Percentiles rank a stretch among this genome's conserved stretches.
Conservation (phyloP, 768 basidiomycete species). For the Termitomyces sp. region DNA sequence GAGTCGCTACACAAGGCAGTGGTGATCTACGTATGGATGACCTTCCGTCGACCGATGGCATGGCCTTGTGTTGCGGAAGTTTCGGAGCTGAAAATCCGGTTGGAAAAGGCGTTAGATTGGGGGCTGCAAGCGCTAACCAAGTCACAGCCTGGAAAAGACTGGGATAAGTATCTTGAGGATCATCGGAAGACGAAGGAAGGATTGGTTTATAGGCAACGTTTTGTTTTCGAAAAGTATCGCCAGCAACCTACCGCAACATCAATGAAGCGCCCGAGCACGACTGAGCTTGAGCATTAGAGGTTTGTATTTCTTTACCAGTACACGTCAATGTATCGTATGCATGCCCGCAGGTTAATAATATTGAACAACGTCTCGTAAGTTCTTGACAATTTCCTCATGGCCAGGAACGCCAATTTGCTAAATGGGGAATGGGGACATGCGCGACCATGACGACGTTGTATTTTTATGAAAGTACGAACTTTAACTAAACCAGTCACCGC, state of each 20-base stretch:
- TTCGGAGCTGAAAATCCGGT: slow-evolving; percentile 45
- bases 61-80: slow-evolving; percentile 56
- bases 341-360: not conserved
- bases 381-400: no score
- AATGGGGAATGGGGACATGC: not conserved
- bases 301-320: not conserved
- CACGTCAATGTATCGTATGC: not conserved
- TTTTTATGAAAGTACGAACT: not conserved
- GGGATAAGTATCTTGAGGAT: not conserved
- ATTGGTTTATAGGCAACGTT: not conserved
- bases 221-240: no score
- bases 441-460: no score
- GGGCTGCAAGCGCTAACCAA: slow-evolving; percentile 38
- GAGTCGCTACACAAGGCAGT: slow-evolving; percentile 76
- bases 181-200: not conserved
- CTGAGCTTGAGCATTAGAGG: no score
- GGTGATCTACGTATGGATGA: slow-evolving; percentile 82
- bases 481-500: not conserved
- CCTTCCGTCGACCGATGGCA: slow-evolving; percentile 59
- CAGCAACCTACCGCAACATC: not conserved
- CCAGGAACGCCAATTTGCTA: not conserved
- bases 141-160: not conserved
- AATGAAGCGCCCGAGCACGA: not conserved
- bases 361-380: no score
- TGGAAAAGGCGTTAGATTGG: slow-evolving; percentile 68